phyloP scores from a whole-genome alignment of 441 rosid species.

The Corymbia calophylla region DNA sequence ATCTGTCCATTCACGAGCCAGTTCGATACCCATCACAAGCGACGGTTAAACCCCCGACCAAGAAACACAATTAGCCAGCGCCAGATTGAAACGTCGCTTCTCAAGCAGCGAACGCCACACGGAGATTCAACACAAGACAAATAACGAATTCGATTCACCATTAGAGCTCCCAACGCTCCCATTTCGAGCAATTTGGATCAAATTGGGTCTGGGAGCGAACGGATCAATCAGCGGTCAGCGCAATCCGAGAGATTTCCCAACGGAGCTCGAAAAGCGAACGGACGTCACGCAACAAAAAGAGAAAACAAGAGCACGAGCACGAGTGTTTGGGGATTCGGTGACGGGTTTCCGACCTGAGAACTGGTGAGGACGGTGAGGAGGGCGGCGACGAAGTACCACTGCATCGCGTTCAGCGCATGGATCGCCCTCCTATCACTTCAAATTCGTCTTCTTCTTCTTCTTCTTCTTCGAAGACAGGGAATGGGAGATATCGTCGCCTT shows the following conservation, averaged over 20 bases:
- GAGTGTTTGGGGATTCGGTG: neutral
- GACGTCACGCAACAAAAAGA: too few relatives aligned
- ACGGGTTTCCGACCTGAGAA: conserved; percentile 45
- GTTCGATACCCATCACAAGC: neutral
- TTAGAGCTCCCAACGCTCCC: neutral
- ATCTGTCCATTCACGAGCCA: neutral
- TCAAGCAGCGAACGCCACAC: neutral
- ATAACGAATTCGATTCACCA: neutral
- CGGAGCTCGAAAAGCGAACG: neutral
- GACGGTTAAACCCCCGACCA: neutral
- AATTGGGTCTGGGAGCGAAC: neutral
- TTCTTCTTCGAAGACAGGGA: neutral
- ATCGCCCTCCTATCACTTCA: neutral
- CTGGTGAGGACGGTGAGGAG: conserved; percentile 78
- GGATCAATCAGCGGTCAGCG: neutral
- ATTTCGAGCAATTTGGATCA: neutral
- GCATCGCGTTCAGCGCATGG: conserved; percentile 1
- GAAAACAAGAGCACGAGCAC: neutral
- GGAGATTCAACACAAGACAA: neutral
- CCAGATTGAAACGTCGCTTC: neutral
- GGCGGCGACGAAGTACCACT: conserved; percentile 66
- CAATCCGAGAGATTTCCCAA: neutral
- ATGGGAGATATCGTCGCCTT: neutral
- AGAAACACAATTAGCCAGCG: neutral
- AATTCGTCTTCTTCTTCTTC: neutral